A percentile compares a stretch with the other conserved stretches of the same genome.
These are phyloP conservation scores for Blepharisma japonicum DNA, from an alignment of 73 alveolate species.

Conservation along the genomic window DNA sequence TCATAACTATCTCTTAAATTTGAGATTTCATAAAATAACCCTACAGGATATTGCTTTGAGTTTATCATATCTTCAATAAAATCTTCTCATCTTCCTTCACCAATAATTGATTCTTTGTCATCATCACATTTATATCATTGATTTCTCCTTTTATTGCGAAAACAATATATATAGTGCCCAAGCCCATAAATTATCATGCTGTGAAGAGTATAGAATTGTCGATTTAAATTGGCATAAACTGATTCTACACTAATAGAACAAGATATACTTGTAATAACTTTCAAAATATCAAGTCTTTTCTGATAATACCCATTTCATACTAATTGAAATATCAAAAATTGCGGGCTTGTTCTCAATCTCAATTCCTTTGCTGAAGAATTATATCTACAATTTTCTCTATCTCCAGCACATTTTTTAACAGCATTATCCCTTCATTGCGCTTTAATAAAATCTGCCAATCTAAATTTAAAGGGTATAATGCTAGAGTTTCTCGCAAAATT, in stretches of 20 bases:
- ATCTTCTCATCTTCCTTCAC: slow-evolving; percentile 1
- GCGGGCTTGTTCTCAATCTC: not conserved
- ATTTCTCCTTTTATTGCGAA: not conserved
- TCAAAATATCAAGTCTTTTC: not conserved
- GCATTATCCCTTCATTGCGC: not conserved
- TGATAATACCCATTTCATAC: not conserved
- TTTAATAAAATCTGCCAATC: not conserved
- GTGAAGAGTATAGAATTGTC: not conserved
- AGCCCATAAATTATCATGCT: not conserved
- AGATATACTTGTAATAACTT: slow-evolving; percentile 6
- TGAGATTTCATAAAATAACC: not conserved
- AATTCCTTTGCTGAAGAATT: not conserved
- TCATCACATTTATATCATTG: slow-evolving; percentile 13
- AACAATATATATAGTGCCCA: slow-evolving; percentile 6
- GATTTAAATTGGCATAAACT: not conserved
- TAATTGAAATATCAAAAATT: not conserved
- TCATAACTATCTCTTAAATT: not conserved
- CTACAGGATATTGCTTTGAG: slow-evolving; percentile 9
- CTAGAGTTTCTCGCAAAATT: not conserved
- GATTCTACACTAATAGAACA: not conserved
- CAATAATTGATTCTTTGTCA: not conserved
- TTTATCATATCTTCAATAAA: not conserved
- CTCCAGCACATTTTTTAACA: not conserved
- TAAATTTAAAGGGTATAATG: not conserved
- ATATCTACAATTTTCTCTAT: not conserved